Base-by-base conservation (phyloP, 2,329 filamentous ascomycete genomes). In the Aspergillus sp. region DNA sequence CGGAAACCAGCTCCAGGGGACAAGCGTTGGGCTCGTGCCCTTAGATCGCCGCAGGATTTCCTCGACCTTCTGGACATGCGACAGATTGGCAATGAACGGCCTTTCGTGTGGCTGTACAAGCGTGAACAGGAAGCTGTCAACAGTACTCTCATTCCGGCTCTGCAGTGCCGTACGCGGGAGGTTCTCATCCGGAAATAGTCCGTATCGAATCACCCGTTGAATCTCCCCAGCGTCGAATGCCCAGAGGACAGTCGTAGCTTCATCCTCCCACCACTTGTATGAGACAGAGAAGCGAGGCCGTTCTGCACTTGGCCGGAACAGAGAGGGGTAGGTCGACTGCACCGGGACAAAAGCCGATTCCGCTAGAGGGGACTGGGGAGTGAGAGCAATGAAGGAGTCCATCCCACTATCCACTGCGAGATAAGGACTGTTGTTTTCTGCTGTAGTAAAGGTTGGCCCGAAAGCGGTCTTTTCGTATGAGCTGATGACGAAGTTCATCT, bases 201-300 rank as follows among this genome's bases (percentile, higher is more conserved):
- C 60, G 44, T 65, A 72, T 44, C 65, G 65, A 30, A 71, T 65
- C 7, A 69, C 60, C 22, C 62, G 59, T 39, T 64, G 60, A 43
- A 71, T 66, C 33, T 68, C 62, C 7, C 62, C 56, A 25, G 63
- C 57, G 22, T 69, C 64, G 43, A 69, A 71, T 3, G 64, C 64
- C 66, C 64, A 68, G 20, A 71, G 59, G 5, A 68, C 58, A 1
- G 66, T 63, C 0, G 56, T 60, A 1, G 66, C 65, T 45, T 70
- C 68, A 41, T 69, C 67, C 46, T 71, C 69, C 68, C 68, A 71
- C 66, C 67, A 71, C 43, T 62, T 62, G 49, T 67, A 70, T 2
- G 57, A 39, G 3, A 62, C 49, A 27, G 56, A 57, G 45, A 68
- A 66, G 4, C 51, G 58, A n/a, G 67, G 67, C 3, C 63, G 48